phyloP scores from a whole-genome alignment of 805 yeast species.

The Cyberlindnera euphorbiae region DNA sequence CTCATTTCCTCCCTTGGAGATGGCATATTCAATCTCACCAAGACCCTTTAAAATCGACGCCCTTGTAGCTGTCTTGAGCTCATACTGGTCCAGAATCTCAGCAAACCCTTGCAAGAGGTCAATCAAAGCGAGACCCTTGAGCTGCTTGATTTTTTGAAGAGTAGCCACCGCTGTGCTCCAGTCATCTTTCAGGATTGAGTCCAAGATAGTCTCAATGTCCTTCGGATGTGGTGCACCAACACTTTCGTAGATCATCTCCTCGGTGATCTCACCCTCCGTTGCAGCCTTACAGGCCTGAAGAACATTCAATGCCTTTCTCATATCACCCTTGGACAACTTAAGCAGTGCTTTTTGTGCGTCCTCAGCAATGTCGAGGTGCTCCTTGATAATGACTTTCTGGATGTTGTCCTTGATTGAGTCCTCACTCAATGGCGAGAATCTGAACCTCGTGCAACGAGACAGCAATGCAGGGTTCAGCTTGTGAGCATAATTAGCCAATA shows the following conservation, averaged over 20 bases:
- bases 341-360: slow-evolving; percentile 66
- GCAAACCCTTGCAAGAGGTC: slow-evolving; percentile 79
- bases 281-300: slow-evolving; percentile 92
- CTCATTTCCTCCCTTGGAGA: slow-evolving; percentile 89
- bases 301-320: slow-evolving; percentile 92
- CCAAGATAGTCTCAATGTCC: slow-evolving; percentile 71
- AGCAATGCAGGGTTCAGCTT: slow-evolving; percentile 91
- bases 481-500: slow-evolving; percentile 93
- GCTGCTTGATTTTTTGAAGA: slow-evolving; percentile 55
- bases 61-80: slow-evolving; percentile 58
- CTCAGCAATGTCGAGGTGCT: slow-evolving; percentile 50
- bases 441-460: slow-evolving; percentile 91
- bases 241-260: slow-evolving; percentile 83
- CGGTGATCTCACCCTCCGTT: slow-evolving; percentile 54
- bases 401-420: slow-evolving; percentile 68
- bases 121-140: slow-evolving; percentile 84
- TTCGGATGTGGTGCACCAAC: slow-evolving; percentile 93
- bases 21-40: slow-evolving; percentile 86
- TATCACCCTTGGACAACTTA: slow-evolving; percentile 83
- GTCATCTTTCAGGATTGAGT: slow-evolving; percentile 77
- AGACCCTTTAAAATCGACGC: slow-evolving; percentile 63
- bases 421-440: slow-evolving; percentile 77
- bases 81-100: slow-evolving; percentile 62
- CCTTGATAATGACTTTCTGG: slow-evolving; percentile 62
- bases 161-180: slow-evolving; percentile 77